Evolutionary conservation across 495 filamentous ascomycete genomes (phyloP).

Genomic region (Sphaerosporella brunnea): DNA sequence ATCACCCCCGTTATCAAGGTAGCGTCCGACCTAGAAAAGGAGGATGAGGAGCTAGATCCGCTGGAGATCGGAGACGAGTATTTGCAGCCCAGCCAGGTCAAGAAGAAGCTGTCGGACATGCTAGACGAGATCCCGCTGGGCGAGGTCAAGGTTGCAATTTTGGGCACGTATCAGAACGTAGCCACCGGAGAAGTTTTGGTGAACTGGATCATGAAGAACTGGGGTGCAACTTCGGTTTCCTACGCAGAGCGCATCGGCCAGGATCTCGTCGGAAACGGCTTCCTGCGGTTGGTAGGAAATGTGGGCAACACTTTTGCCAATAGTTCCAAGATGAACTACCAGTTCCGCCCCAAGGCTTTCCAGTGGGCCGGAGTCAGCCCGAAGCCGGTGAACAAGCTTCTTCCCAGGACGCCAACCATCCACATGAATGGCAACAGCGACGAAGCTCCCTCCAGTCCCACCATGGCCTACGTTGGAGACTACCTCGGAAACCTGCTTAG

Average conservation of each 20-base stretch:
- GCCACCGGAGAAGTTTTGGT: slow-evolving; percentile 82
- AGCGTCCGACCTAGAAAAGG: slow-evolving; percentile 37
- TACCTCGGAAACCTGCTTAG: slow-evolving; percentile 78
- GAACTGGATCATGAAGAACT: slow-evolving; percentile 77
- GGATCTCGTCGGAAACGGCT: slow-evolving; percentile 72
- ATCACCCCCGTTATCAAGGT: slow-evolving; percentile 45
- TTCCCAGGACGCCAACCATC: slow-evolving; percentile 18
- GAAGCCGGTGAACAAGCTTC: slow-evolving; percentile 47
- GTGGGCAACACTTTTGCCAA: slow-evolving; percentile 94
- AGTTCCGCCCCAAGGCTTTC: slow-evolving; percentile 88
- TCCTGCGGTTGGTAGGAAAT: slow-evolving; percentile 76
- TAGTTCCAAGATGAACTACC: slow-evolving; percentile 89
- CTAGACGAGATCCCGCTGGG: slow-evolving; percentile 67
- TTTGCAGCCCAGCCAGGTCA: slow-evolving; percentile 67
- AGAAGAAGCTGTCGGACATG: slow-evolving; percentile 77
- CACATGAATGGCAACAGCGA: slow-evolving; percentile 25
- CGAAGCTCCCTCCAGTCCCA: slow-evolving; percentile 30
- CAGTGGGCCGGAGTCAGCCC: slow-evolving; percentile 76
- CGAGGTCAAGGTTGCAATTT: slow-evolving; percentile 83
- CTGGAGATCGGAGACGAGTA: slow-evolving; percentile 79
- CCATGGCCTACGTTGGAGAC: slow-evolving; percentile 51
- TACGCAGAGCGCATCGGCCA: slow-evolving; percentile 88
- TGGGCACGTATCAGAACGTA: slow-evolving; percentile 85
- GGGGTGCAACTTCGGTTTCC: slow-evolving; percentile 64
- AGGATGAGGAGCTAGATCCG: slow-evolving; percentile 50